Percentiles rank a stretch among this genome's conserved stretches.
Evolutionary conservation across 441 rosid genomes (phyloP).

Genomic region (Capsella rubella): DNA sequence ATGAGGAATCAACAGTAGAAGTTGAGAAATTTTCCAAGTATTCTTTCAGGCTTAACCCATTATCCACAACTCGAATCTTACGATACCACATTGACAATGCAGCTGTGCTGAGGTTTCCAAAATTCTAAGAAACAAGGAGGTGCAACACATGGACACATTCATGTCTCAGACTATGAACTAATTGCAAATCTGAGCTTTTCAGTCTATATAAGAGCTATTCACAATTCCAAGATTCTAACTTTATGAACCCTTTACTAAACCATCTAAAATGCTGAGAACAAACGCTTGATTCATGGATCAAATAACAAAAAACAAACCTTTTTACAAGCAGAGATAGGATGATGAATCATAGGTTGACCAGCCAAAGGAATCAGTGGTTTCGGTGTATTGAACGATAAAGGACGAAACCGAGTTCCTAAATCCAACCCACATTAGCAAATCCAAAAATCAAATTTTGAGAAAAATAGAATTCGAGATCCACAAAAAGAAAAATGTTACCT

Average conservation of each 20-base stretch:
- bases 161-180: too few species aligned
- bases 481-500: slow-evolving; percentile 47
- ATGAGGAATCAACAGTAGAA: slow-evolving; percentile 23
- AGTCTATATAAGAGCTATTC: background rate
- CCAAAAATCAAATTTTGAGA: background rate
- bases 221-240: background rate
- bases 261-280: background rate
- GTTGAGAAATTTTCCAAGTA: slow-evolving; percentile 4
- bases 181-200: background rate
- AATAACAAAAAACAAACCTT: slow-evolving; percentile 54
- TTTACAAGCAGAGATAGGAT: slow-evolving; percentile 95
- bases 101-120: too few species aligned
- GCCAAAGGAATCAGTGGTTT: slow-evolving; percentile 90
- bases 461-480: slow-evolving; percentile 18
- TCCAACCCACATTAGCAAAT: slow-evolving; percentile 1
- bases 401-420: slow-evolving; percentile 86
- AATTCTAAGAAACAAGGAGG: too few species aligned
- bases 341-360: slow-evolving; percentile 96
- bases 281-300: background rate
- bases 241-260: background rate
- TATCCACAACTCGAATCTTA: slow-evolving; percentile 2
- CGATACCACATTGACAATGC: background rate
- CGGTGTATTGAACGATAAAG: slow-evolving; percentile 80
- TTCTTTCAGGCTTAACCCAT: background rate
- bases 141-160: background rate